Conservation (phyloP, 2,329 filamentous ascomycete genomes). For the Cladosporium cucumerinum region DNA sequence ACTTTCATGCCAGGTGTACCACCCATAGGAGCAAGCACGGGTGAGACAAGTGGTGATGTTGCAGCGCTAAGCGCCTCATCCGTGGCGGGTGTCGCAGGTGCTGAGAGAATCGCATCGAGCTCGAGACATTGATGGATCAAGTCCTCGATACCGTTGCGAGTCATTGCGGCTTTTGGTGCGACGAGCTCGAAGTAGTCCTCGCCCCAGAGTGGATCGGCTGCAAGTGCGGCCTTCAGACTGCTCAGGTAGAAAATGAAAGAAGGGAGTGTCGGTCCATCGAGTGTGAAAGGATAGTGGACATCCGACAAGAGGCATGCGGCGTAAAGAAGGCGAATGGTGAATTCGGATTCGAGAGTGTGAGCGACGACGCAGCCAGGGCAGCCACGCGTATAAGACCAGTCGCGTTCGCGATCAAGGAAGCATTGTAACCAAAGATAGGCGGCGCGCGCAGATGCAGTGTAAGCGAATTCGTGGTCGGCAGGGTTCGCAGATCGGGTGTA, state of each 20-base stretch:
- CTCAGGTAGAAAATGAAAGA: slow-evolving; percentile 42
- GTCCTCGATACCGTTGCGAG: slow-evolving; percentile 44
- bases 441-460: slow-evolving; percentile 53
- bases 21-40: slow-evolving; percentile 27
- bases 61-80: slow-evolving; percentile 1
- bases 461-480: slow-evolving; percentile 56
- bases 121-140: slow-evolving; percentile 48
- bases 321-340: slow-evolving; percentile 46
- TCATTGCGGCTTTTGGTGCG: slow-evolving; percentile 41
- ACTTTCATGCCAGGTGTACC: slow-evolving; percentile 33
- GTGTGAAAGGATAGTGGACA: slow-evolving; percentile 36
- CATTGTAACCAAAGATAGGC: slow-evolving; percentile 60
- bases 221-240: slow-evolving; percentile 40
- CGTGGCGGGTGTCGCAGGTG: slow-evolving; percentile 24
- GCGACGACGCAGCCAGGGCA: slow-evolving; percentile 52
- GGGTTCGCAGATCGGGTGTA: slow-evolving; percentile 47
- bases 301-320: slow-evolving; percentile 48
- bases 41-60: slow-evolving; percentile 14
- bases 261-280: slow-evolving; percentile 34
- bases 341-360: slow-evolving; percentile 46
- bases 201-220: slow-evolving; percentile 45
- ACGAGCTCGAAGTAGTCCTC: slow-evolving; percentile 44
- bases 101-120: slow-evolving; percentile 34
- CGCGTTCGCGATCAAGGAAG: slow-evolving; percentile 54
- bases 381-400: slow-evolving; percentile 56